Evolutionary conservation across 495 filamentous ascomycete species (phyloP).

Genomic region (Aspergillus nidulans): DNA sequence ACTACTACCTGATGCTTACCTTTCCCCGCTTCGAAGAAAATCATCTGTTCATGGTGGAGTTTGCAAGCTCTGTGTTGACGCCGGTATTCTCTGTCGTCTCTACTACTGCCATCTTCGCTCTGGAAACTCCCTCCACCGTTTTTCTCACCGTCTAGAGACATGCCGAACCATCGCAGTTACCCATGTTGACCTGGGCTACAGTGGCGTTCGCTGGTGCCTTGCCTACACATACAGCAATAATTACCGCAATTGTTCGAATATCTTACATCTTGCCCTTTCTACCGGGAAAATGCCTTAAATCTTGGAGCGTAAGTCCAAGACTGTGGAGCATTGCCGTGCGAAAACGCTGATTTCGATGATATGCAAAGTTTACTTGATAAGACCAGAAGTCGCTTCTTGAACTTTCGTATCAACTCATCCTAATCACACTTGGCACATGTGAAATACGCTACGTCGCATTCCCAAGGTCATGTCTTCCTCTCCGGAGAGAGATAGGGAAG

Average conservation of each 20-base stretch:
- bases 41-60: not conserved
- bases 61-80: not conserved
- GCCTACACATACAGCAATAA: no score
- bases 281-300: not conserved
- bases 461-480: slow-evolving; percentile 16
- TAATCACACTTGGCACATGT: not conserved
- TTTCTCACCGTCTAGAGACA: not conserved
- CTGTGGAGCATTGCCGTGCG: not conserved
- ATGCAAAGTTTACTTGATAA: not conserved
- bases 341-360: not conserved
- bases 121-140: no score
- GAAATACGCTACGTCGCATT: not conserved
- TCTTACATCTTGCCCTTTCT: not conserved
- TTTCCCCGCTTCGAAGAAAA: not conserved
- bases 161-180: not conserved
- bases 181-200: no score
- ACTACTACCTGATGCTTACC: no score
- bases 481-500: slow-evolving; percentile 16
- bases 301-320: not conserved
- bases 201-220: not conserved
- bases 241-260: not conserved
- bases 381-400: not conserved
- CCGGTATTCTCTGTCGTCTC: no score
- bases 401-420: not conserved
- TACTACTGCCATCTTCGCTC: not conserved